Conservation (phyloP, 2,329 filamentous ascomycete genomes). For the Colletotrichum incanum region DNA sequence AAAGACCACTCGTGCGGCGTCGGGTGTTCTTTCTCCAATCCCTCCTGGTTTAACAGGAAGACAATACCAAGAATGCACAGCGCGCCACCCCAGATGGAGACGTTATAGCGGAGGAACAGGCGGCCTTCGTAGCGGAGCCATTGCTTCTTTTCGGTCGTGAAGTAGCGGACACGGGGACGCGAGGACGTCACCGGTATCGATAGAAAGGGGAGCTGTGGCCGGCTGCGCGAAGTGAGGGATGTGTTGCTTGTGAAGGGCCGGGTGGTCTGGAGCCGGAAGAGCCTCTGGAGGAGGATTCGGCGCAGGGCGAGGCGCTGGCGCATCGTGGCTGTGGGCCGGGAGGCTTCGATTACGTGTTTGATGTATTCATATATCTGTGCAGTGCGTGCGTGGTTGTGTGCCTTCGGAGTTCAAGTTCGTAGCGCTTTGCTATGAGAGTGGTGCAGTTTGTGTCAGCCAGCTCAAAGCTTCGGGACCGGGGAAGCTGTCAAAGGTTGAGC, state of each 20-base stretch:
- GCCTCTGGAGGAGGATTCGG: conserved; percentile 49
- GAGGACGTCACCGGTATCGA: conserved; percentile 59
- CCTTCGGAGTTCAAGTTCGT: neutral
- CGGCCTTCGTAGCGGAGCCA: conserved; percentile 81
- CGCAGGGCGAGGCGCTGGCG: conserved; percentile 57
- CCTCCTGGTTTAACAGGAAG: conserved; percentile 80
- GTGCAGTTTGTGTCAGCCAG: neutral
- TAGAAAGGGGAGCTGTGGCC: conserved; percentile 68
- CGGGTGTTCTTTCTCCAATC: conserved; percentile 81
- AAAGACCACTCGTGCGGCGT: conserved; percentile 88
- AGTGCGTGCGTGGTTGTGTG: neutral
- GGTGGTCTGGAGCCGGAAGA: conserved; percentile 40
- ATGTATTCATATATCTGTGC: neutral
- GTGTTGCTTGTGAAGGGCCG: conserved; percentile 44
- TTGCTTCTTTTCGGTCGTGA: conserved; percentile 83
- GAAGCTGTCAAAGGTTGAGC: neutral
- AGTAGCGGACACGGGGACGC: conserved; percentile 75
- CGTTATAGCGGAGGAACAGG: conserved; percentile 77
- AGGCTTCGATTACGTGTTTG: neutral
- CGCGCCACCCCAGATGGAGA: conserved; percentile 76
- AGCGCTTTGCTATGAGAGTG: neutral
- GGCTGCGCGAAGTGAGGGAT: conserved; percentile 51
- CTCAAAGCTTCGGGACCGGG: conserved; percentile 6
- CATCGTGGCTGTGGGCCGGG: conserved; percentile 50
- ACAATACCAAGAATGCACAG: conserved; percentile 73